Evolutionary conservation across 2,329 filamentous ascomycete species (phyloP), one percentile per base, ranked within the genome.

Genomic region (Massarina eburnea): DNA sequence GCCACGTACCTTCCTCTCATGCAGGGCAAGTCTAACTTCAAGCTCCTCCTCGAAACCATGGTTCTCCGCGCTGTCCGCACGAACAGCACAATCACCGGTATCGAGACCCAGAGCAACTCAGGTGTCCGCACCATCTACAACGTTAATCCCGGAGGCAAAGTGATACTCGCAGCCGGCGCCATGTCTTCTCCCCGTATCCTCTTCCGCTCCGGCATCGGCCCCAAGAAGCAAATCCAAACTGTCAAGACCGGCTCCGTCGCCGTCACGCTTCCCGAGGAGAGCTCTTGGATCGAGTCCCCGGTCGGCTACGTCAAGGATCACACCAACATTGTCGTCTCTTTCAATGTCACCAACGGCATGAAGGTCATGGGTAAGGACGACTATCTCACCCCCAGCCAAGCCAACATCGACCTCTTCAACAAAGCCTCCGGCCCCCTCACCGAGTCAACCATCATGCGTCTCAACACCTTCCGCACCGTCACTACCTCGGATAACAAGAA

Each of bases 401-500:
- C 43, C 3, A 46, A 50, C 4, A 45, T 55, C 10, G 43, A 46
- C 14, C 48, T 59, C 10, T 61, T 52, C 35, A 42, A 40, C 4
- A 43, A 43, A 5, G 57, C 51, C n/a, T 42, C 55, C 1, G 74
- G 74, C 18, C 65, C 73, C 3, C 59, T 76, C 24, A 61, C 71
- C 1, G 70, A 75, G 46, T 61, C 64, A 0, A 29, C 36, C 6
- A 66, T 64, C 26, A 72, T 73, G 49, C 64, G 74, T n/a, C 57
- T 76, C 43, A 68, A 71, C 63, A 66, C 71, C 61, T 73, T 71
- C 70, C 71, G 71, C 3, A 69, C 62, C 17, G 55, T 72, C 10
- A 66, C 66, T 37, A 63, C 61, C 33, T 63, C 62, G 12, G 66
- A 71, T 12, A 70, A 70, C 4, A 48, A 53, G 37, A 52, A 47